Percentiles rank a stretch among this genome's conserved stretches.
These are phyloP conservation scores for Tricholoma bakamatsutake DNA, from an alignment of 768 basidiomycete species.

Conservation along the genomic window DNA sequence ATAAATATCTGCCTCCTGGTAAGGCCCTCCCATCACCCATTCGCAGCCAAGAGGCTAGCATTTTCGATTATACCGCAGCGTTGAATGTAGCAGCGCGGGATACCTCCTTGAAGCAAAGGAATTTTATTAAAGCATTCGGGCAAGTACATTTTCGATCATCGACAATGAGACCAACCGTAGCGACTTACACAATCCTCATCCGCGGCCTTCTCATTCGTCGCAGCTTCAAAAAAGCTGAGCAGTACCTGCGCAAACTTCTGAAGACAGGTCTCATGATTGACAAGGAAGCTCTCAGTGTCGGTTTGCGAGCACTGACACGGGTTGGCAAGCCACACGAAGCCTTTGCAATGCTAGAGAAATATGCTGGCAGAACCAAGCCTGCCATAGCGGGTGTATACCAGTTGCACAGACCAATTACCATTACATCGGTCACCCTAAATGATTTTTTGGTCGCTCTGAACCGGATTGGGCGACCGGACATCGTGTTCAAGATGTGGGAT, in stretches of 20 bases:
- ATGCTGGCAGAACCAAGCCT: constrained; percentile 15
- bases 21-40: constrained; percentile 10
- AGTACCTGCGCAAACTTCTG: constrained; percentile 37
- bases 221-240: constrained; percentile 33
- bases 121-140: neutral
- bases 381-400: neutral
- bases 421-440: constrained; percentile 24
- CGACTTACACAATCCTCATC: constrained; percentile 49
- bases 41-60: constrained; percentile 5
- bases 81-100: constrained; percentile 22
- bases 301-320: constrained; percentile 43
- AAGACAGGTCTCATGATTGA: constrained; percentile 35
- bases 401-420: constrained; percentile 6
- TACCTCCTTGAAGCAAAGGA: constrained; percentile 1
- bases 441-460: constrained; percentile 44
- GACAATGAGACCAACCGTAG: constrained; percentile 34
- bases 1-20: neutral
- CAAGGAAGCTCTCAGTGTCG: constrained; percentile 40
- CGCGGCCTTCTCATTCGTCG: constrained; percentile 43
- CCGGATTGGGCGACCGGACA: constrained; percentile 51
- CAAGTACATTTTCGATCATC: neutral
- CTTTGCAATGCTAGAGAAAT: constrained; percentile 42
- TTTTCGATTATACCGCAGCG: constrained; percentile 28
- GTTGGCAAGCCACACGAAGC: constrained; percentile 40
- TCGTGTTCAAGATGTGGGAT: constrained; percentile 66